Evolutionary conservation across 805 yeast genomes (phyloP), one percentile per base, ranked within the genome.

Genomic region (Cyberlindnera misumaiensis): DNA sequence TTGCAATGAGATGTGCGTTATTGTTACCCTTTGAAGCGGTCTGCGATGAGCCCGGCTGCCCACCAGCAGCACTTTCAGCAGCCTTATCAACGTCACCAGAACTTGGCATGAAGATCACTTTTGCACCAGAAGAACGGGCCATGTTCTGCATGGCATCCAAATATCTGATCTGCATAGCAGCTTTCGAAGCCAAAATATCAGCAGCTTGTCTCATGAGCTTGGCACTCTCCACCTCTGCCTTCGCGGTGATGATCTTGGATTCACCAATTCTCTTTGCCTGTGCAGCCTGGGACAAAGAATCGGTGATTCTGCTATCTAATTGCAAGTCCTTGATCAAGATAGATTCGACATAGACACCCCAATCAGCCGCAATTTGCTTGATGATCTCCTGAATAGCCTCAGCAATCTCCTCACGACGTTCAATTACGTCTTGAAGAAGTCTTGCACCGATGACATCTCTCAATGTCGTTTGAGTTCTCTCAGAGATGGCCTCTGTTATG

Each of bases 141-240:
- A 80, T 80, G 44, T 65, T 67, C 60, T 79, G 85, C 77, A 80
- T 76, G n/a, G 87, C 87, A 51, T 80, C 88, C 59, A 80, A 68
- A 54, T 80, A 80, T 59, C 88, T 65, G 56, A 80, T 80, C 64
- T 80, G 87, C 83, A 80, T 78, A 22, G 87, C 88, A 11, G 86
- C 76, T 48, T 79, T 78, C 29, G 83, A 76, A 33, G 83, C 81
- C 52, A 80, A 70, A 42, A 80, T 78, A 58, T 80, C 86, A 38
- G 87, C 85, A 22, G 87, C 86, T 59, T 78, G 77, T 64, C 88
- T 72, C 86, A 80, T 80, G 47, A 79, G 69, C 58, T 79, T 79
- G 37, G 87, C 85, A 53, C 77, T 66, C 59, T 80, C 88, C 37
- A 80, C 86, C 62, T 80, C 88, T 14, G 86, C 85, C 57, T 72